These are phyloP conservation scores for Aspergillus chevalieri DNA, from an alignment of 2,329 filamentous ascomycete genomes.

Conservation along the genomic window DNA sequence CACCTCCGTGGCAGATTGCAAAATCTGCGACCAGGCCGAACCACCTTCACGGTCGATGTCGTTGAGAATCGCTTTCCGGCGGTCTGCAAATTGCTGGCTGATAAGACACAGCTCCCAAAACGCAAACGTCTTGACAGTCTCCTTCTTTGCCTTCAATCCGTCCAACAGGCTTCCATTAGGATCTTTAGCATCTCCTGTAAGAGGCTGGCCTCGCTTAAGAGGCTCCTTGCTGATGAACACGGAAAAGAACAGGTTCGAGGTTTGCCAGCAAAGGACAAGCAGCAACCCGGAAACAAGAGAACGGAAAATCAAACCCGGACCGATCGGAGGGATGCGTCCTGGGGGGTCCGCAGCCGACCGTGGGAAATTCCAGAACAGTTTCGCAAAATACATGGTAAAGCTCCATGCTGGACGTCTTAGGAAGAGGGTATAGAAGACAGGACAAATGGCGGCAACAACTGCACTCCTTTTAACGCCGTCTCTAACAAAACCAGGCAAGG, in stretches of 20 bases:
- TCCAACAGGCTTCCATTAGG: conserved; percentile 84
- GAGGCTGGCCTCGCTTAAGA: conserved; percentile 73
- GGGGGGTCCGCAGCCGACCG: conserved; percentile 59
- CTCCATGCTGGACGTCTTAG: conserved; percentile 62
- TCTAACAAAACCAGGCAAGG: conserved; percentile 25
- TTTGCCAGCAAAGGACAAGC: conserved; percentile 67
- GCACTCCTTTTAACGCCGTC: conserved; percentile 31
- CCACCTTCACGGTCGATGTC: conserved; percentile 80
- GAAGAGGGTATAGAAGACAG: conserved; percentile 57
- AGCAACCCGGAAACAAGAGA: conserved; percentile 59
- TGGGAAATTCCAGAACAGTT: conserved; percentile 68
- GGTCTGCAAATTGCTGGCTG: conserved; percentile 64
- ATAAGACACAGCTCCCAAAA: conserved; percentile 88
- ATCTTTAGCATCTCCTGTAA: conserved; percentile 80
- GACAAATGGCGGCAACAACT: conserved; percentile 41
- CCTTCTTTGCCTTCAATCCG: conserved; percentile 76
- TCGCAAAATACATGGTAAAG: conserved; percentile 63
- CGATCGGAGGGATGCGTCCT: conserved; percentile 50
- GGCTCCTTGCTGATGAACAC: conserved; percentile 75
- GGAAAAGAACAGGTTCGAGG: conserved; percentile 70
- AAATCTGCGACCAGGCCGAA: conserved; percentile 75
- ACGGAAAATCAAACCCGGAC: conserved; percentile 50
- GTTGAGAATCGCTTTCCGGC: conserved; percentile 73
- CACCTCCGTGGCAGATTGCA: conserved; percentile 61
- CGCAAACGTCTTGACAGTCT: conserved; percentile 71